Conservation (phyloP, 2,329 filamentous ascomycete genomes). For the Periconia digitata region DNA sequence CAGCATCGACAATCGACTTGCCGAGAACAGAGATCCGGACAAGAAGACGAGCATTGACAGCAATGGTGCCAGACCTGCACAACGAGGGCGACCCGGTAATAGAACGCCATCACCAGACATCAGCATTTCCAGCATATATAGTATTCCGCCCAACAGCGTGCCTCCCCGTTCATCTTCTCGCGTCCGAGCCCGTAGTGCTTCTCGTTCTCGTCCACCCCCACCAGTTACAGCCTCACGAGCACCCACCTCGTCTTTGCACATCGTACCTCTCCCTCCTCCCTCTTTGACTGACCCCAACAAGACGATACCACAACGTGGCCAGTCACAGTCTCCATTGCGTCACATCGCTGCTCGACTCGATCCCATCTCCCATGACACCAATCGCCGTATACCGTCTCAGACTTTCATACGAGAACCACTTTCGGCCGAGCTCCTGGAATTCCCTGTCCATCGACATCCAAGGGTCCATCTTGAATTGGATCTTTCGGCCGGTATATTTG, state of each 20-base stretch:
- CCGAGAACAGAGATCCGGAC: conserved; percentile 31
- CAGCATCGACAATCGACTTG: conserved; percentile 30
- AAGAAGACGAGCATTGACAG: conserved; percentile 31
- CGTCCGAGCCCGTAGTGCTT: conserved; percentile 26
- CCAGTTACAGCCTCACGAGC: conserved; percentile 18
- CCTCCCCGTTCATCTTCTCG: conserved; percentile 51
- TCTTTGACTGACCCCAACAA: conserved; percentile 29
- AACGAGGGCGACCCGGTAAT: conserved; percentile 23
- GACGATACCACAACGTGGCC: conserved; percentile 49
- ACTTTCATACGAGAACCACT: conserved; percentile 52
- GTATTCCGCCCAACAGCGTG: conserved; percentile 48
- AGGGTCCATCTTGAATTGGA: conserved; percentile 53
- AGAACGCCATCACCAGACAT: conserved; percentile 40
- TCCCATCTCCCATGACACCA: conserved; percentile 46
- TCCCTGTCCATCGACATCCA: conserved; percentile 52
- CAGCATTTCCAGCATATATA: conserved; percentile 49
- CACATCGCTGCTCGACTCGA: conserved; percentile 44
- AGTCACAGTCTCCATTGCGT: conserved; percentile 53
- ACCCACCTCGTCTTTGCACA: conserved; percentile 16
- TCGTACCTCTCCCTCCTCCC: conserved; percentile 21
- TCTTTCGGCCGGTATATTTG: conserved; percentile 54
- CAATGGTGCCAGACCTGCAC: conserved; percentile 28
- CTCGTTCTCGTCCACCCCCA: conserved; percentile 20
- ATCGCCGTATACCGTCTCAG: conserved; percentile 48
- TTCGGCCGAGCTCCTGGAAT: conserved; percentile 53